Conservation (phyloP, 2,329 filamentous ascomycete species). For the Rosellinia necatrix region DNA sequence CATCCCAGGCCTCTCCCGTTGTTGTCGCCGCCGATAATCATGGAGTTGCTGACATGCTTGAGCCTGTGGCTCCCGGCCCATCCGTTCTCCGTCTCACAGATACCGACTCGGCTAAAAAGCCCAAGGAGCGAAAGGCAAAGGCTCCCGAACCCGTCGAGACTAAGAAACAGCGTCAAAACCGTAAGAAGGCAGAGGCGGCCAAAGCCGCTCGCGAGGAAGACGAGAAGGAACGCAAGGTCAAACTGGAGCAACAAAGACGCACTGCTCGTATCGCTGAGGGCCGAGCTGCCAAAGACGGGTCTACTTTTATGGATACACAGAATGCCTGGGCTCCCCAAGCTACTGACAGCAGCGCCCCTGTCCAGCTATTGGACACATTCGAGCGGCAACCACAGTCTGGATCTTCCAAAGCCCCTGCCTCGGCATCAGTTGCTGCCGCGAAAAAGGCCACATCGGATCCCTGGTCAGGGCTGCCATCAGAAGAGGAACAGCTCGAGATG, state of each 20-base stretch:
- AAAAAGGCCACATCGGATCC: conserved; percentile 43
- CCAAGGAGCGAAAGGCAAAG: conserved; percentile 66
- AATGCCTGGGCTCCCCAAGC: conserved; percentile 49
- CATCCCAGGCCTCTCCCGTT: conserved; percentile 69
- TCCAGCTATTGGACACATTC: conserved; percentile 64
- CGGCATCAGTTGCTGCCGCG: conserved; percentile 39
- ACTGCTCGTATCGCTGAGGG: conserved; percentile 82
- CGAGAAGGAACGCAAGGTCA: conserved; percentile 75
- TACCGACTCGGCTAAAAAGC: conserved; percentile 64
- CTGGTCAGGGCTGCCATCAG: conserved; percentile 60
- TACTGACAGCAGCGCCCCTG: conserved; percentile 44
- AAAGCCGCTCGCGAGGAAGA: conserved; percentile 76
- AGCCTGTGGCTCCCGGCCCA: conserved; percentile 68
- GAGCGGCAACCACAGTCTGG: conserved; percentile 49
- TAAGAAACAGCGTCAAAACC: conserved; percentile 96
- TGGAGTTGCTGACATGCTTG: conserved; percentile 91
- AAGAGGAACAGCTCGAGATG: conserved; percentile 66
- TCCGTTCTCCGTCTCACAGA: conserved; percentile 80
- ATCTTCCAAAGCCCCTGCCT: conserved; percentile 36
- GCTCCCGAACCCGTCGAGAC: conserved; percentile 72
- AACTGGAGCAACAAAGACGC: conserved; percentile 83
- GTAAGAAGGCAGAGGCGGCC: conserved; percentile 81
- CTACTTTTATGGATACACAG: conserved; percentile 55
- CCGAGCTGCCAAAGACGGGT: conserved; percentile 80
- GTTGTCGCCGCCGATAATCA: conserved; percentile 61